Base-by-base conservation (phyloP, 805 yeast genomes). In the Kregervanrija fluxuum region DNA sequence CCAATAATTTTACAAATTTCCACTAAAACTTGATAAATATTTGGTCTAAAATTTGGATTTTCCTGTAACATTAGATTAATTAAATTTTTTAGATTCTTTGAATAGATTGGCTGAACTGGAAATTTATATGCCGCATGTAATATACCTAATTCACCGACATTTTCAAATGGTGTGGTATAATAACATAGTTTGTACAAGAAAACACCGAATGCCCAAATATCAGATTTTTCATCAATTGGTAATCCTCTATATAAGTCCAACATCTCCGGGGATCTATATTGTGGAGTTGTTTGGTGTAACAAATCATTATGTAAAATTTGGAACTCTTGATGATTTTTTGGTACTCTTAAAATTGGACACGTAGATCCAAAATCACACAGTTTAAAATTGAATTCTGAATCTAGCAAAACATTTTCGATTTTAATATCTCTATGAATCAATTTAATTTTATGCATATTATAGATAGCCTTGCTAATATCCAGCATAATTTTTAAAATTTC, bases 381-480 rank as follows among this genome's bases (percentile, higher is more conserved):
- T 62, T 85, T 85, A 60, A 70, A 85, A 30, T 70, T 71, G 2
- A 80, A 76, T 38, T 73, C 66, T 2, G 65, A 73, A 22, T 82
- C 77, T 8, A 85, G 70, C 51, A 85, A 66, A 5, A 85, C 89
- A 57, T 85, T 85, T 62, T 85, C 95, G 52, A 85, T 85, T 61
- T 85, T 85, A 50, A 85, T 81, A 63, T 85, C 95, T 38, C 98
- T 73, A 64, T 91, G 99, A 44, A 91, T 82, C 57, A 91, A 68
- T 36, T 85, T 81, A 45, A 78, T 57, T 42, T 74, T 73, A 65
- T 91, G 99, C 96, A 93, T 88, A 54, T 80, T 82, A 40, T 85
- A 80, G 14, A 93, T 73, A 2, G 91, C 98, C 48, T 77, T 65
- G 3, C 86, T 73, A 22, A 90, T 79, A 60, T 91, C 96, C 56